phyloP scores from a whole-genome alignment of 1,284 basidiomycete species.

The Sanghuangporus weigelae region DNA sequence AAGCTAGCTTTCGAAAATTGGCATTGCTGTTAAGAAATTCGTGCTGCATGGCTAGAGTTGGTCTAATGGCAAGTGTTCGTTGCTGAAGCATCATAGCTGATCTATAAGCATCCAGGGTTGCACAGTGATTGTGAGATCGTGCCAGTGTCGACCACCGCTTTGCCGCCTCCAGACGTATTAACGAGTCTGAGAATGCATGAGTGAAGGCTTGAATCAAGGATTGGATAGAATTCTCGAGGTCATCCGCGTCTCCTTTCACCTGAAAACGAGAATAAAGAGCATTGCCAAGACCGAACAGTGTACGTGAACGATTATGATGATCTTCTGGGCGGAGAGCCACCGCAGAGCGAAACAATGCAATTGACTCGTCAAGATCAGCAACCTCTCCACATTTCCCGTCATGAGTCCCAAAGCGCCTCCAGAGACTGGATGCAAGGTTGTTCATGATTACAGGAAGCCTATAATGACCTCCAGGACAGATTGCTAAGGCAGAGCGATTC shows the following conservation, averaged over 20 bases:
- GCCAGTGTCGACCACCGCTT: background rate
- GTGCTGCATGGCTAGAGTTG: background rate
- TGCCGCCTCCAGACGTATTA: background rate
- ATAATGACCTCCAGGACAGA: too few species aligned
- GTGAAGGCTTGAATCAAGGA: background rate
- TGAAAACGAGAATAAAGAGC: background rate
- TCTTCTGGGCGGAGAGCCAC: background rate
- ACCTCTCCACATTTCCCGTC: too few species aligned
- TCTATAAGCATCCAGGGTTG: background rate
- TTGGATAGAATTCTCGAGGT: background rate
- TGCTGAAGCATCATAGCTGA: background rate
- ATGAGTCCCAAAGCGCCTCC: too few species aligned
- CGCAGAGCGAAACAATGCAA: background rate
- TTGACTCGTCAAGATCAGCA: background rate
- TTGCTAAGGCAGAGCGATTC: too few species aligned
- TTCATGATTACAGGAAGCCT: too few species aligned
- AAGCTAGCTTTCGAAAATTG: background rate
- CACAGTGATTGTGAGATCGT: background rate
- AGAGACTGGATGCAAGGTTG: too few species aligned
- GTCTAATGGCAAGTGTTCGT: background rate
- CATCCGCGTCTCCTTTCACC: background rate
- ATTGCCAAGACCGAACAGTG: background rate
- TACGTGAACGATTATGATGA: background rate
- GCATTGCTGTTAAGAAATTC: background rate
- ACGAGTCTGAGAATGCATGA: background rate